A percentile compares a stretch with the other conserved stretches of the same genome.
phyloP scores from a whole-genome alignment of 352 stramenopile species.

The Phytophthora europaea region DNA sequence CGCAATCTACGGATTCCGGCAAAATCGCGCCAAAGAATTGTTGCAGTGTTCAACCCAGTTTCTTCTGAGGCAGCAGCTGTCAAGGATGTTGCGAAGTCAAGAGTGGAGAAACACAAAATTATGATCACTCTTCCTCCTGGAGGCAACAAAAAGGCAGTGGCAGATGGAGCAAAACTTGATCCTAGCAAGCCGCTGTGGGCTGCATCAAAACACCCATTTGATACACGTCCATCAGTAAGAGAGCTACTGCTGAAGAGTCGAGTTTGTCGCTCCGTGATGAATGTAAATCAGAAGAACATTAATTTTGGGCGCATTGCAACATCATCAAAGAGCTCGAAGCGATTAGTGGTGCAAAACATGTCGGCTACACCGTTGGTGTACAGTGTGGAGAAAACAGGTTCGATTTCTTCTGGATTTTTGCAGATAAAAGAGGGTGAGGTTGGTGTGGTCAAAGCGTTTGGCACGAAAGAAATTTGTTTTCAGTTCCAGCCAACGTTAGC shows the following conservation, averaged over 20 bases:
- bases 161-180: slow-evolving; percentile 67
- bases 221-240: slow-evolving; percentile 79
- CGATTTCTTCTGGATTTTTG: slow-evolving; percentile 91
- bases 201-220: slow-evolving; percentile 84
- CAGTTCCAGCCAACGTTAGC: slow-evolving; percentile 90
- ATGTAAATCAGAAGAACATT: slow-evolving; percentile 94
- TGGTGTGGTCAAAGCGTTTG: slow-evolving; percentile 89
- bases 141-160: slow-evolving; percentile 87
- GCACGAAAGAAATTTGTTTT: slow-evolving; percentile 91
- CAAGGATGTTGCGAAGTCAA: slow-evolving; percentile 67
- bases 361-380: slow-evolving; percentile 88
- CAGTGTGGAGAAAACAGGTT: slow-evolving; percentile 90
- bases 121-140: slow-evolving; percentile 88
- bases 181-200: slow-evolving; percentile 70
- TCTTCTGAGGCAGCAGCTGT: slow-evolving; percentile 40
- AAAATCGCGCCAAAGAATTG: slow-evolving; percentile 82
- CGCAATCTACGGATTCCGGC: slow-evolving; percentile 81
- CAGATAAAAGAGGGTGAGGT: slow-evolving; percentile 91
- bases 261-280: slow-evolving; percentile 89
- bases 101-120: slow-evolving; percentile 90
- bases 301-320: slow-evolving; percentile 91
- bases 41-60: slow-evolving; percentile 80
- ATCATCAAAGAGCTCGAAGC: slow-evolving; percentile 89
- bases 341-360: slow-evolving; percentile 89
- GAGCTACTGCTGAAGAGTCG: slow-evolving; percentile 88